Conservation (phyloP, 306 rosid species). For the Biancaea sappan region DNA sequence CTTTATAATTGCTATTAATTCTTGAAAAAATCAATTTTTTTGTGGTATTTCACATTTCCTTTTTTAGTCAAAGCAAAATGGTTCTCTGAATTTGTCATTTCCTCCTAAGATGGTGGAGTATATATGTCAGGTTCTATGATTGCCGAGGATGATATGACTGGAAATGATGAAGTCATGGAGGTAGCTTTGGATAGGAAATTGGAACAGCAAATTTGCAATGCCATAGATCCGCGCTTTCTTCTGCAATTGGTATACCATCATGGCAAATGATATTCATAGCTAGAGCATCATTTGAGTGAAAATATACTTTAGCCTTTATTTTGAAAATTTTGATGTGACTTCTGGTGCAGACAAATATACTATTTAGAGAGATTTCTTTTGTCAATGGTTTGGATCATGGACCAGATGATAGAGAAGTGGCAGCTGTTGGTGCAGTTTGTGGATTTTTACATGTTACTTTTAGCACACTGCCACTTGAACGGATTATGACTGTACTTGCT, state of each 20-base stretch:
- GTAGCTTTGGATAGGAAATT: constrained; percentile 62
- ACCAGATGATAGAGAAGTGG: constrained; percentile 76
- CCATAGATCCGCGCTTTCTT: constrained; percentile 83
- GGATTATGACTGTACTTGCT: constrained; percentile 90
- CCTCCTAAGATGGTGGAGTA: constrained; percentile 24
- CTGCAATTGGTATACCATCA: constrained; percentile 71
- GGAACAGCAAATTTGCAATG: constrained; percentile 75
- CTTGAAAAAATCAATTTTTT: not conserved
- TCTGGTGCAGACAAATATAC: constrained; percentile 69
- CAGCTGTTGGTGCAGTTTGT: constrained; percentile 91
- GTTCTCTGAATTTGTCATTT: constrained; percentile 21
- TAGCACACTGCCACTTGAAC: constrained; percentile 80
- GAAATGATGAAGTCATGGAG: constrained; percentile 62
- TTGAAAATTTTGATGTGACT: constrained; percentile 28
- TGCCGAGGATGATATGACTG: constrained; percentile 68
- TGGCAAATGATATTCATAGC: constrained; percentile 21
- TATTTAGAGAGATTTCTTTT: constrained; percentile 74
- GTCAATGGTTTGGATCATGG: constrained; percentile 48
- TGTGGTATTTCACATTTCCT: not conserved
- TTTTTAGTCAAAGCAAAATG: constrained; percentile 26
- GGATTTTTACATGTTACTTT: constrained; percentile 84
- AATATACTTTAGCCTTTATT: constrained; percentile 7
- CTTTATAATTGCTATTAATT: not conserved
- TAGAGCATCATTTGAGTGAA: constrained; percentile 9
- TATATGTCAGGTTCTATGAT: constrained; percentile 58